A percentile compares a stretch with the other conserved stretches of the same genome.
These are phyloP conservation scores for Pisolithus tinctorius DNA, from an alignment of 768 basidiomycete species.

Conservation along the genomic window DNA sequence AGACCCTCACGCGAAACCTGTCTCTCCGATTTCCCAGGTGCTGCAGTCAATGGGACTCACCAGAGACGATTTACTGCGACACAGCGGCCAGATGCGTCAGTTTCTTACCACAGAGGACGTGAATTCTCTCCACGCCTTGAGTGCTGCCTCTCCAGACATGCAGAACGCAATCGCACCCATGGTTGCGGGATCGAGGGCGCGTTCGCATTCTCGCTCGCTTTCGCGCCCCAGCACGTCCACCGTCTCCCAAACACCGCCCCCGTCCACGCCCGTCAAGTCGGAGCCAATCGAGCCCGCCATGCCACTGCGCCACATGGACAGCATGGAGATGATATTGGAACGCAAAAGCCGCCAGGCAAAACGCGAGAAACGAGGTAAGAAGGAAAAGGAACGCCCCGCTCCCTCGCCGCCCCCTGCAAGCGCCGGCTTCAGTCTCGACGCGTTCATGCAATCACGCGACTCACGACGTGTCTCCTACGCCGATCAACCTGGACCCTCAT, in stretches of 20 bases:
- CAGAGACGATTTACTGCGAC: conserved; percentile 64
- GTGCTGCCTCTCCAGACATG: conserved; percentile 27
- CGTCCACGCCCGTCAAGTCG: conserved; percentile 56
- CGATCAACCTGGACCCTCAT: conserved; percentile 26
- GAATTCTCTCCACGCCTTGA: conserved; percentile 39
- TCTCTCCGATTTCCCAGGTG: conserved; percentile 69
- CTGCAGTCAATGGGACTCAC: conserved; percentile 69
- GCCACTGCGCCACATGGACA: conserved; percentile 55
- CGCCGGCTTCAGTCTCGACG: conserved; percentile 39
- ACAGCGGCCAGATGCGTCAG: conserved; percentile 74
- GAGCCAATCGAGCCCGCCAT: conserved; percentile 47
- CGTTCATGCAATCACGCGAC: conserved; percentile 54
- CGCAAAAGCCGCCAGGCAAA: conserved; percentile 53
- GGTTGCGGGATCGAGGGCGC: conserved; percentile 35
- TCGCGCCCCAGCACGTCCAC: conserved; percentile 46
- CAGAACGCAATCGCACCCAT: conserved; percentile 34
- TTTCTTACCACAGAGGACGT: conserved; percentile 57
- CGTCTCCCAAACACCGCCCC: conserved; percentile 32
- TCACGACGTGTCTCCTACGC: conserved; percentile 32
- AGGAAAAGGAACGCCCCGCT: conserved; percentile 43
- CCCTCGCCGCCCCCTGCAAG: conserved; percentile 49
- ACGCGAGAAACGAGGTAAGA: conserved; percentile 41
- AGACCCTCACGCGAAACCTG: conserved; percentile 20
- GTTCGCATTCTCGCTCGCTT: conserved; percentile 33
- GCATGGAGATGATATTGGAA: conserved; percentile 74